Conservation (phyloP, 192 early-diverging fungal genomes). For the Backusella circina region DNA sequence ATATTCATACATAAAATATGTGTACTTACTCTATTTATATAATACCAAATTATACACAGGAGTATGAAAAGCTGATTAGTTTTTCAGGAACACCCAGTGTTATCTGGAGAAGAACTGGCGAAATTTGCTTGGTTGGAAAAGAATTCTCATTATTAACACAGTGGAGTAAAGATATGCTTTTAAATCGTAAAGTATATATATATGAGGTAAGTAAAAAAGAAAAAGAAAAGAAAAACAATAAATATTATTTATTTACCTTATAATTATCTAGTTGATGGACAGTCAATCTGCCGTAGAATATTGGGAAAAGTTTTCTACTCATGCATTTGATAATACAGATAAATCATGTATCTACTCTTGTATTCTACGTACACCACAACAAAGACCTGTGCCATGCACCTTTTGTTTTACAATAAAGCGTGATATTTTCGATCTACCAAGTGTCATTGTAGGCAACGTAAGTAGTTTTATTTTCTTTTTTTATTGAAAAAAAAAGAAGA, state of each 20-base stretch:
- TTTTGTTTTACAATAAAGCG: slow-evolving; percentile 97
- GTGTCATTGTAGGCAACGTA: slow-evolving; percentile 78
- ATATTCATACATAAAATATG: not conserved
- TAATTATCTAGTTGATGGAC: slow-evolving; percentile 76
- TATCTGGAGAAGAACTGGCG: slow-evolving; percentile 95
- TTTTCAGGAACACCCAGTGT: slow-evolving; percentile 95
- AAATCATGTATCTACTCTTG: slow-evolving; percentile 88
- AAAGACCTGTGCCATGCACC: slow-evolving; percentile 77
- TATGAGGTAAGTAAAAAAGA: slow-evolving; percentile 55
- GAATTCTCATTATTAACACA: slow-evolving; percentile 93
- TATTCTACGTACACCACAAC: slow-evolving; percentile 71
- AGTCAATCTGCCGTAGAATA: slow-evolving; percentile 89
- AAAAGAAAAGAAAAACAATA: not conserved
- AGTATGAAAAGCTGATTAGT: slow-evolving; percentile 94
- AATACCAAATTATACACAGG: slow-evolving; percentile 37
- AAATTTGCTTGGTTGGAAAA: slow-evolving; percentile 93
- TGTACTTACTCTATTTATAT: not conserved
- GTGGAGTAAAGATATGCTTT: slow-evolving; percentile 82
- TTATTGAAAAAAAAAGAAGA: not conserved
- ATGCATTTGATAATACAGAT: slow-evolving; percentile 92
- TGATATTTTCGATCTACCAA: slow-evolving; percentile 94
- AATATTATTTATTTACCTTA: not conserved
- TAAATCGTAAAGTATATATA: slow-evolving; percentile 77
- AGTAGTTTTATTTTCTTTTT: slow-evolving; percentile 9
- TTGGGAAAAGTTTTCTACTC: slow-evolving; percentile 91